Base-by-base conservation (phyloP, 345 rosid genomes). In the Moringa oleifera region DNA sequence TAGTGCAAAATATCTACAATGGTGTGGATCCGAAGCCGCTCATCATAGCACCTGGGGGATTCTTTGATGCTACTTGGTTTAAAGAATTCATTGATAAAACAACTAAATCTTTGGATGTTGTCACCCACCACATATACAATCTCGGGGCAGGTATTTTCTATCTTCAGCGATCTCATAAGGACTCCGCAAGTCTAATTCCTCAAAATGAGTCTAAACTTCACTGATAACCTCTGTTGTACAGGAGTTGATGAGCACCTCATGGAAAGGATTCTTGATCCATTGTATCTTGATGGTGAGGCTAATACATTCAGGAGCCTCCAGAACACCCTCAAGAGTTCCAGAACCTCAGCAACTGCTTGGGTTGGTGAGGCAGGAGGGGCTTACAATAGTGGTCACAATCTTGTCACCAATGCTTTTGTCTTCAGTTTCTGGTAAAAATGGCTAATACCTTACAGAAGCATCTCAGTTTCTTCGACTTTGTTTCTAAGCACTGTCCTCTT, bases 311-410 rank as follows among this genome's bases (percentile, higher is more conserved):
- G 76, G 10, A 62, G 55, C 76, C 85, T 93, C 20, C 81, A 79
- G 58, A 73, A 68, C 69, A 65, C 68, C 53, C 68, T 93, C 33
- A 79, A 73, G 68, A 83, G 53, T 58, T 80, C 96, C 54, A 51
- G 72, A 72, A 79, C 90, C 25, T 71, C 82, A 13, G 85, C 83
- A 18, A 75, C 57, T 50, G 88, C 96, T 24, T 90, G 97, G 97
- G 95, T 94, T 71, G 93, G 99, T 49, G 99, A 94, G 71, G 51
- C 97, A 23, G 99, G 99, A 70, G 97, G 99, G 25, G 97, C 97
- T 55, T 90, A 86, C 81, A 94, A 90, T 83, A 90, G 96, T 20
- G 99, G 99, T 49, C 82, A 56, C 23, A 78, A 86, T 64, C 89
- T 63, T 64, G 95, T 94, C 58, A 79, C 89, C 23, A 85, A 94